phyloP scores from a whole-genome alignment of 2,329 filamentous ascomycete species.

The Emergomyces africanus region DNA sequence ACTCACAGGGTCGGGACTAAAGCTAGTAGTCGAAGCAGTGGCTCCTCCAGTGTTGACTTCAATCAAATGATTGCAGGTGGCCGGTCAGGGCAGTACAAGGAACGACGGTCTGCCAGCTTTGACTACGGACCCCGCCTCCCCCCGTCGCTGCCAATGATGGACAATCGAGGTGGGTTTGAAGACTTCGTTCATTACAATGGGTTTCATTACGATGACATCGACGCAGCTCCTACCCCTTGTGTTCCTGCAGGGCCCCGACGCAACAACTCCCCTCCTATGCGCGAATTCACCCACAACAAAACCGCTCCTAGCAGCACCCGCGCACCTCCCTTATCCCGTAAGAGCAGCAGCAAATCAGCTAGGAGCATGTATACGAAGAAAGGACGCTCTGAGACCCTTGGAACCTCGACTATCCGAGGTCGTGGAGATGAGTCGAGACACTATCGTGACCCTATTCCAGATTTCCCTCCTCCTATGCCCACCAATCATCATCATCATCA shows the following conservation, averaged over 20 bases:
- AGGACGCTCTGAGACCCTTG: slow-evolving; percentile 27
- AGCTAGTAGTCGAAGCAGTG: slow-evolving; percentile 61
- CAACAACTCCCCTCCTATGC: slow-evolving; percentile 28
- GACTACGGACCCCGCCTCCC: slow-evolving; percentile 29
- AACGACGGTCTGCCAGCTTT: slow-evolving; percentile 33
- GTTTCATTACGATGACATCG: slow-evolving; percentile 40
- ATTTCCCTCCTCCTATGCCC: slow-evolving; percentile 29
- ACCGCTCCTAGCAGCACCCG: slow-evolving; percentile 15
- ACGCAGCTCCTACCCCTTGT: slow-evolving; percentile 76
- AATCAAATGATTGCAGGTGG: slow-evolving; percentile 34
- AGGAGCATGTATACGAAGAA: slow-evolving; percentile 26
- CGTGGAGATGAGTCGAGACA: slow-evolving; percentile 20
- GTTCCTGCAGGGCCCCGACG: slow-evolving; percentile 67
- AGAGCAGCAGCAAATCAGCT: slow-evolving; percentile 33
- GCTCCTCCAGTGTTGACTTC: slow-evolving; percentile 66
- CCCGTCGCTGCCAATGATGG: background rate
- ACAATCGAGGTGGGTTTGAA: slow-evolving; percentile 1
- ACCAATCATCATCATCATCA: slow-evolving; percentile 33
- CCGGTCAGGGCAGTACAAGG: slow-evolving; percentile 19
- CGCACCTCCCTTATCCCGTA: slow-evolving; percentile 24
- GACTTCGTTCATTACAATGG: slow-evolving; percentile 3
- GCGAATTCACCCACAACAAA: slow-evolving; percentile 16
- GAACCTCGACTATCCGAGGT: slow-evolving; percentile 22
- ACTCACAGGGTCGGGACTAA: slow-evolving; percentile 37
- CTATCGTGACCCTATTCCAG: slow-evolving; percentile 17